Base-by-base conservation (phyloP, 495 filamentous ascomycete genomes). In the Elaphomyces granulatus region DNA sequence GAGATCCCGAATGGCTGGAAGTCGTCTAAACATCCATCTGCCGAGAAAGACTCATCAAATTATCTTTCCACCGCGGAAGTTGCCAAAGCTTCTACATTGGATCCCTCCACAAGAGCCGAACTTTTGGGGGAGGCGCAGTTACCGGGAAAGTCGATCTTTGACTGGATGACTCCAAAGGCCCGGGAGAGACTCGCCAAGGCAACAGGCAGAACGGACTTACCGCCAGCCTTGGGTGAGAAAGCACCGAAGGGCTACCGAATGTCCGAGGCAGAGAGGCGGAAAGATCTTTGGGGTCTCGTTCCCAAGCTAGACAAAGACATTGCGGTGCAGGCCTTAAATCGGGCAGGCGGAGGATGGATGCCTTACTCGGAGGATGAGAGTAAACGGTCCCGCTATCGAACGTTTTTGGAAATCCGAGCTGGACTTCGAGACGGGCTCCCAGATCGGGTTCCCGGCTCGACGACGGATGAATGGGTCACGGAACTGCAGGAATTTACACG, bases 91-190 rank as follows among this genome's bases (percentile, higher is more conserved):
- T 87, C 83, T 0, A 75, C 68, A 6, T 72, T 95, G 7, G 74
- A 93, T 55, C 81, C 88, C 3, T 80, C 70, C 45, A 65, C 84
- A 20, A 74, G 90, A 46, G 90, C 87, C 8, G 75, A 79, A 12
- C 64, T 94, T 8, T 66, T 98, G 0, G 87, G 87, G 15, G 88
- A 96, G 56, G 65, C 73, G 19, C 74, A 78, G 32, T 64, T 98
- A 1, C 87, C 87, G 3, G 81, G 84, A 8, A 94, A 95, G 57
- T 96, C 90, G 1, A 78, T 98, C 23, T 98, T 96, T 54, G 87
- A 95, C 56, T 96, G 80, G 63, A 74, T 98, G 59, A 81, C 84
- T 0, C 71, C 87, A 1, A 74, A 81, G 30, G 77, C 83, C 6
- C 77, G 90, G 46, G 79, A 84, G 34, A 75, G 76, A 16, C 71